These are phyloP conservation scores for Malus asiatica DNA, from an alignment of 306 rosid genomes.

Conservation along the genomic window DNA sequence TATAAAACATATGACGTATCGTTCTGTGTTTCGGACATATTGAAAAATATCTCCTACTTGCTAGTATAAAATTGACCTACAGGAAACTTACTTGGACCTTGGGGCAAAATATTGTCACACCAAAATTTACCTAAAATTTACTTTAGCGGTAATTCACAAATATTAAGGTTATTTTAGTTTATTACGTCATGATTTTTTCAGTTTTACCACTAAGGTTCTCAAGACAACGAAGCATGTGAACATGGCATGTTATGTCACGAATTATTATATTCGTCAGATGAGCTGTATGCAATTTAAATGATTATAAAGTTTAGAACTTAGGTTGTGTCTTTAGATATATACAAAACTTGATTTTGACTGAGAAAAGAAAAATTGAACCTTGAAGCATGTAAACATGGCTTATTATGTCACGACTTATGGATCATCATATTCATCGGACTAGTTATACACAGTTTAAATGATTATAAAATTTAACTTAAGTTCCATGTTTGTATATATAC, in stretches of 20 bases:
- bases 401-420: background rate
- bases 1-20: too few relatives aligned
- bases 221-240: background rate
- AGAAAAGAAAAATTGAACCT: background rate
- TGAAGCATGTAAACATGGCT: background rate
- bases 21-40: too few relatives aligned
- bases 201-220: background rate
- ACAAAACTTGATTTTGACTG: background rate
- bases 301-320: too few relatives aligned
- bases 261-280: background rate
- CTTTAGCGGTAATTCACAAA: background rate
- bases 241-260: background rate
- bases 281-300: background rate
- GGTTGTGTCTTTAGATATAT: background rate
- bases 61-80: too few relatives aligned
- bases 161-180: background rate
- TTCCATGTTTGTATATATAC: background rate
- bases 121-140: too few relatives aligned
- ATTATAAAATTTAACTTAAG: too few relatives aligned
- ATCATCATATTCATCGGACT: background rate
- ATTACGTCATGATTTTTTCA: background rate
- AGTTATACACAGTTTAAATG: background rate
- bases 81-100: too few relatives aligned
- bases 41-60: too few relatives aligned
- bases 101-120: too few relatives aligned